Percentiles rank a stretch among this genome's conserved stretches.
phyloP scores from a whole-genome alignment of 2,329 filamentous ascomycete species.

The Chaetomiaceae sp. region DNA sequence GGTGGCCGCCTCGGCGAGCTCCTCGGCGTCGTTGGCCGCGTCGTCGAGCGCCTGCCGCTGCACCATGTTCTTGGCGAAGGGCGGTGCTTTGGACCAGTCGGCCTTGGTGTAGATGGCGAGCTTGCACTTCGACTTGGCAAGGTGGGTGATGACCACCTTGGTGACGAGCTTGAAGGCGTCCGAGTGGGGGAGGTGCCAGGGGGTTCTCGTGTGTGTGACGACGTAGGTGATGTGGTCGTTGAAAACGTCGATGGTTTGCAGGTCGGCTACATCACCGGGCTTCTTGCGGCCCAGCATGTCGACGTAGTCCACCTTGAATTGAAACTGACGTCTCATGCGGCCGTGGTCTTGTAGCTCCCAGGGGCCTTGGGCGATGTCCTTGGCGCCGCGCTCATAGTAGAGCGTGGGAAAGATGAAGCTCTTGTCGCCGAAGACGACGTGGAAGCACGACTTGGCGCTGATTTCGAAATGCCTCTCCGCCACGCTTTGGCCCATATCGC shows the following conservation, averaged over 20 bases:
- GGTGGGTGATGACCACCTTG: conserved; percentile 90
- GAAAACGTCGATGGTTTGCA: conserved; percentile 79
- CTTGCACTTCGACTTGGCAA: conserved; percentile 88
- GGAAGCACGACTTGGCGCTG: conserved; percentile 90
- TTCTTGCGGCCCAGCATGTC: conserved; percentile 61
- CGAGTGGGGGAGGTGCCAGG: conserved; percentile 82
- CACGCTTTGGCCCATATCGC: conserved; percentile 70
- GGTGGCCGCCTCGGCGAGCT: conserved; percentile 69
- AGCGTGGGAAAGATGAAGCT: conserved; percentile 90
- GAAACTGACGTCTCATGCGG: conserved; percentile 71
- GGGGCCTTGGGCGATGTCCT: conserved; percentile 77
- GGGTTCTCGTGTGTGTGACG: conserved; percentile 57
- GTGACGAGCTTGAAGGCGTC: conserved; percentile 75
- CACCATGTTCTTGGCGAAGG: conserved; percentile 57
- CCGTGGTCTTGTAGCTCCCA: conserved; percentile 71
- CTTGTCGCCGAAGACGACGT: conserved; percentile 94
- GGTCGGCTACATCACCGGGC: conserved; percentile 66
- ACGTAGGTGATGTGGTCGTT: conserved; percentile 70
- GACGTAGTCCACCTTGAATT: conserved; percentile 67
- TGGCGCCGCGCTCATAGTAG: conserved; percentile 75
- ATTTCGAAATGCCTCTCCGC: conserved; percentile 83
- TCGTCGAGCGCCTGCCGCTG: conserved; percentile 72
- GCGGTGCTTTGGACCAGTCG: conserved; percentile 73
- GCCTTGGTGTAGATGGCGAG: conserved; percentile 82
- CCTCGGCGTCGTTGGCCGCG: conserved; percentile 65